Evolutionary conservation across 2,329 filamentous ascomycete species (phyloP), one percentile per base, ranked within the genome.

Genomic region (Fusarium sulawesiense): DNA sequence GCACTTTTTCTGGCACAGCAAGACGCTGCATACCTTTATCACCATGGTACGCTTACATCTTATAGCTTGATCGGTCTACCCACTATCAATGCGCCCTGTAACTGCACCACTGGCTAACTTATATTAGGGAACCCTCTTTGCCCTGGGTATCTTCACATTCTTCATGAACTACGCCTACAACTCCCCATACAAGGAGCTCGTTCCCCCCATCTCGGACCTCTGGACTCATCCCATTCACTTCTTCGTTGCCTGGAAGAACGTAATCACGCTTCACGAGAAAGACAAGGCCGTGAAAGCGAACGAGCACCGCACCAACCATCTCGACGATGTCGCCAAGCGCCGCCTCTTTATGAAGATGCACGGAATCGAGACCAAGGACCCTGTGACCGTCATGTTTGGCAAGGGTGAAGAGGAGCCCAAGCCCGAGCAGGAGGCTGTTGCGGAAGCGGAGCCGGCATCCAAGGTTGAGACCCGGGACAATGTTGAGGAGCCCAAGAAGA

Each of bases 321-420:
- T 93, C 59, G 93, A 97, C 72, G 96, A 99, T 82, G 91, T 96
- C 29, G 88, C 91, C 79, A 97, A 98, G 88, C 87, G 95, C 75
- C 88, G 88, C 66, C 90, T 92, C 80, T 99, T 93, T 81, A 89
- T 94, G 75, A 91, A 93, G 80, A 93, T 92, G 65, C 93, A 97
- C 83, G 94, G 93, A 12, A 80, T 97, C 76, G 91, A 94, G 78
- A 83, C 87, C 73, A 84, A 86, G 75, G 83, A 87, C 54, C 85
- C 85, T 32, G 84, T 90, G 74, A 83, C 78, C 63, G 82, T 82
- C 74, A 80, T 82, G 13, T 82, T 83, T 57, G 81, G 78, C 44
- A 78, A 79, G 68, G 78, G 74, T 47, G 76, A 78, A 54, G 76
- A 76, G 46, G 79, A 78, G 30, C 76, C 78, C 53, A 76, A 80